Base-by-base conservation (phyloP, 2,329 filamentous ascomycete species). In the Didymella sp. region DNA sequence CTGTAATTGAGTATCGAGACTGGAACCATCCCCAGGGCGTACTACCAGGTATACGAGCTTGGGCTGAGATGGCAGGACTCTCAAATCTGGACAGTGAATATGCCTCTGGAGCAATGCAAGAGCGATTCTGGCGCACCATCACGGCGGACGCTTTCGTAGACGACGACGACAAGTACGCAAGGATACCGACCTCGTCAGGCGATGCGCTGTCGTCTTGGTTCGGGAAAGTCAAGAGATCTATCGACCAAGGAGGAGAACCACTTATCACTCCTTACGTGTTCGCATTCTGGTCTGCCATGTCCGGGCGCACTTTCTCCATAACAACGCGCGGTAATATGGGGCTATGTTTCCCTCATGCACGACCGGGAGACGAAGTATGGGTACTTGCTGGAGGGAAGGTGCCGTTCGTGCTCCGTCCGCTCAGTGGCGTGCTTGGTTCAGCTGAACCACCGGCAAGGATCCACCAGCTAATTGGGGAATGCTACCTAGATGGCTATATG, bases 401-500 rank as follows among this genome's bases (percentile, higher is more conserved):
- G 22, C 51, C 44, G 1, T 54, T 54, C 12, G 51, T 54, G 22
- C 51, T 54, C 13, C 51, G 44, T 6, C 28, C 5, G 7, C 9
- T 19, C 5, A 24, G 25, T 7, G 6, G 25, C 1, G 6, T 28
- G 13, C 17, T 6, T 24, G 30, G 6, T 4, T 6, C 19, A 12
- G 9, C 8, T 35, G 37, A 35, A 13, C 12, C 19, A 3, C 15
- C 21, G 4, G 17, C 4, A 6, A 35, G 9, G 2, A 25, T 4
- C 6, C 21, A 3, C 38, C 43, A 15, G 13, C 6, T 54, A 24
- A 17, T 48, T 11, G 51, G 51, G 8, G 44, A 54, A 13, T 54
- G 44, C 27, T 54, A 43, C 15, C 11, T 54, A 12, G 28, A 48
- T 25, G 37, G 51, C 3, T 48, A 37, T 9, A 54, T 54, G 51